Conservation (phyloP, 805 yeast species). For the Wickerhamomyces hampshirensis region DNA sequence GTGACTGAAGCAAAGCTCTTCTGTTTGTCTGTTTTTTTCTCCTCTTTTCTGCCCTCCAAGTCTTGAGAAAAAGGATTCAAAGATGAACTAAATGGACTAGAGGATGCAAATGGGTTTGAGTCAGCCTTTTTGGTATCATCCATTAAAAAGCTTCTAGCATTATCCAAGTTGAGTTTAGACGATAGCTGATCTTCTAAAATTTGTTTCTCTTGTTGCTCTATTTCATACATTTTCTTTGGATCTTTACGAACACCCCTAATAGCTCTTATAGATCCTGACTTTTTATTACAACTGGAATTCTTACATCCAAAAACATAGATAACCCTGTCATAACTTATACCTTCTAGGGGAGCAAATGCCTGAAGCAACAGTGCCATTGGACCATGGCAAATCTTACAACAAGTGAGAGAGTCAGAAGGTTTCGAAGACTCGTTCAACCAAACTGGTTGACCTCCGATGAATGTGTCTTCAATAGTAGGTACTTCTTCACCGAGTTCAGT, state of each 20-base stretch:
- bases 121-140: constrained; percentile 27
- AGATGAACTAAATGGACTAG: constrained; percentile 10
- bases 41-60: constrained; percentile 1
- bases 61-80: constrained; percentile 37
- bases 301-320: constrained; percentile 77
- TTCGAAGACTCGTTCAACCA: constrained; percentile 62
- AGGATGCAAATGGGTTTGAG: constrained; percentile 36
- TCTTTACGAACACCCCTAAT: constrained; percentile 72
- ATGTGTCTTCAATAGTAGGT: constrained; percentile 58
- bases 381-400: constrained; percentile 63
- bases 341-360: constrained; percentile 74
- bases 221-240: constrained; percentile 38
- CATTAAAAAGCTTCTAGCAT: constrained; percentile 34
- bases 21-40: constrained; percentile 3
- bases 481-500: constrained; percentile 43
- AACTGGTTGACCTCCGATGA: constrained; percentile 74
- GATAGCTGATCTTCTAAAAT: constrained; percentile 39
- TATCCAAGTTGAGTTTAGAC: constrained; percentile 37
- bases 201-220: constrained; percentile 34
- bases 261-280: constrained; percentile 67
- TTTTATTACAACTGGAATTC: constrained; percentile 58
- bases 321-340: constrained; percentile 70
- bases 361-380: constrained; percentile 69
- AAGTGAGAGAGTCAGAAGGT: constrained; percentile 48
- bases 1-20: constrained; percentile 29